Evolutionary conservation across 2,329 filamentous ascomycete genomes (phyloP).

Genomic region (Davidsoniella virescens): DNA sequence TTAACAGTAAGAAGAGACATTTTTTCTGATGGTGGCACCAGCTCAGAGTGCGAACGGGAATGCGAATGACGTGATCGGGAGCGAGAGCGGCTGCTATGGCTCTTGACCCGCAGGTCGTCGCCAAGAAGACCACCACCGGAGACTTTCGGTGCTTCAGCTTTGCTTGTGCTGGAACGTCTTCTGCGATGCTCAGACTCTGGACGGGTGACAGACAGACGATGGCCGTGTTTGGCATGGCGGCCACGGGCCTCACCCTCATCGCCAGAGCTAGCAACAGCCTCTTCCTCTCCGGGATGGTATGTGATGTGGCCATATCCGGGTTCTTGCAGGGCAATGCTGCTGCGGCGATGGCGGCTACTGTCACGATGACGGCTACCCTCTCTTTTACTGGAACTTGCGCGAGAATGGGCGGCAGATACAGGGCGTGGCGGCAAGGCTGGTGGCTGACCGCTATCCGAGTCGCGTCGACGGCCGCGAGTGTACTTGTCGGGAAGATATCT

Average conservation of each 20-base stretch:
- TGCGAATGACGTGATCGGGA: slow-evolving; percentile 1
- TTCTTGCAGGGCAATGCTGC: slow-evolving; percentile 1
- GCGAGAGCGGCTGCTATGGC: neutral
- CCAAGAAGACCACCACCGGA: neutral
- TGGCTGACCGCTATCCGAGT: neutral
- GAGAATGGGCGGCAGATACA: slow-evolving; percentile 10
- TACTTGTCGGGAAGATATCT: slow-evolving; percentile 34
- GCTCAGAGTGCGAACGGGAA: slow-evolving; percentile 9
- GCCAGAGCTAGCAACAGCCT: slow-evolving; percentile 7
- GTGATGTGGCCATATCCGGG: neutral
- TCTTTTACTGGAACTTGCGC: slow-evolving; percentile 1
- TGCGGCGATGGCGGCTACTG: slow-evolving; percentile 2
- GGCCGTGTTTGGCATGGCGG: neutral
- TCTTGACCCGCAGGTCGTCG: slow-evolving; percentile 1
- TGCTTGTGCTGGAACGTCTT: slow-evolving; percentile 2
- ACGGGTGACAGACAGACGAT: neutral
- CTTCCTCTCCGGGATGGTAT: slow-evolving; percentile 3
- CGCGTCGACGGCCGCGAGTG: slow-evolving; percentile 16
- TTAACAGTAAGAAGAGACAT: slow-evolving; percentile 38
- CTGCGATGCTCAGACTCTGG: neutral
- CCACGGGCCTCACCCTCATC: slow-evolving; percentile 3
- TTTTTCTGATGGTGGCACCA: slow-evolving; percentile 28
- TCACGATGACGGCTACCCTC: slow-evolving; percentile 1
- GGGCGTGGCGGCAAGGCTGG: slow-evolving; percentile 13
- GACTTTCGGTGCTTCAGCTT: neutral